Percentiles rank a stretch among this genome's conserved stretches.
Conservation (phyloP, 192 early-diverging fungal genomes). For the Gonapodya prolifera region DNA sequence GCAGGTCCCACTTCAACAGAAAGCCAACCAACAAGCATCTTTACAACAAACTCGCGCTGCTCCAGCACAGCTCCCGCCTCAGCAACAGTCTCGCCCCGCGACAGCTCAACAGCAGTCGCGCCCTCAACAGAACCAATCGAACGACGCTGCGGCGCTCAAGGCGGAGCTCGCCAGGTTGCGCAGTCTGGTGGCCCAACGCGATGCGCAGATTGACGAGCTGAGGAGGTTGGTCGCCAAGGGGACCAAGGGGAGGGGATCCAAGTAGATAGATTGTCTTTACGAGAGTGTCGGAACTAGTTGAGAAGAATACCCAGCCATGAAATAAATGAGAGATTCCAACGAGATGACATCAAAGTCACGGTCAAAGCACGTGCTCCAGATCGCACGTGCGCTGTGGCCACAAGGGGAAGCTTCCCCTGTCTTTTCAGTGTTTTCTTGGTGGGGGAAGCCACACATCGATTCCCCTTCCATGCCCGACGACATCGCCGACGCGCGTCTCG, state of each 20-base stretch:
- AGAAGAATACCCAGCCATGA: no score
- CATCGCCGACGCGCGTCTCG: neutral
- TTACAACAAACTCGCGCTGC: neutral
- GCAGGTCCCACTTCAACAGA: neutral
- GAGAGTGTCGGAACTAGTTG: no score
- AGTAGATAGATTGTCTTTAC: no score
- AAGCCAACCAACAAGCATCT: neutral
- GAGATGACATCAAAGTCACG: no score
- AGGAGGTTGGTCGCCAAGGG: neutral
- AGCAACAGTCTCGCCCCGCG: neutral
- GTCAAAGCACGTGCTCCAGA: no score
- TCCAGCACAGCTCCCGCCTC: neutral
- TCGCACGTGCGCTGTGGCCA: no score
- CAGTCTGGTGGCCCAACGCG: neutral
- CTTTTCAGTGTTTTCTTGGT: no score
- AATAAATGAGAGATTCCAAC: no score
- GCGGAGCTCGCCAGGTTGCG: neutral
- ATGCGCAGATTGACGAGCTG: neutral
- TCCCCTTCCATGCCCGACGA: no score
- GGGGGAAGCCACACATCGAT: no score
- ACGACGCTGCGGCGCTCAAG: neutral
- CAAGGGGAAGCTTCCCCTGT: no score
- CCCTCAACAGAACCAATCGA: neutral
- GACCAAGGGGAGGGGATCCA: no score
- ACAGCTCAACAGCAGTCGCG: neutral